Evolutionary conservation across 2,329 filamentous ascomycete species (phyloP).

Genomic region (Ophiostoma piceae): DNA sequence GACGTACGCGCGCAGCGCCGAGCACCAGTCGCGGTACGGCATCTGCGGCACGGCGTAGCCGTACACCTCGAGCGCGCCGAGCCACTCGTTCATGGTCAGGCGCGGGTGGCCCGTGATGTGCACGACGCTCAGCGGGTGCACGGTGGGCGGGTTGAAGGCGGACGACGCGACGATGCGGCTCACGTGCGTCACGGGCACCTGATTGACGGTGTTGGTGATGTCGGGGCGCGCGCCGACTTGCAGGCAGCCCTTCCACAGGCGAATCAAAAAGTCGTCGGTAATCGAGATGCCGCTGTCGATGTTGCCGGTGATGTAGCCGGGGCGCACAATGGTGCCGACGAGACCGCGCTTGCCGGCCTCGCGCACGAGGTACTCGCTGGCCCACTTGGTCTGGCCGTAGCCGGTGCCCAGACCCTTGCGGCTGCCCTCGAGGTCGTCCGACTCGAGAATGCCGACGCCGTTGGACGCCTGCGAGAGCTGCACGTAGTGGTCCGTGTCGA

Average conservation of each 20-base stretch:
- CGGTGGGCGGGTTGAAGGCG: conserved; percentile 46
- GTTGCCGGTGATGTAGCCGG: conserved; percentile 80
- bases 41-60: conserved; percentile 66
- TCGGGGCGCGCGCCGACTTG: conserved; percentile 68
- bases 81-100: conserved; percentile 70
- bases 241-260: conserved; percentile 80
- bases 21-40: conserved; percentile 60
- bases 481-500: conserved; percentile 79
- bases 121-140: conserved; percentile 50
- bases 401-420: conserved; percentile 73
- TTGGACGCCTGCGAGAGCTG: conserved; percentile 56
- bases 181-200: conserved; percentile 81
- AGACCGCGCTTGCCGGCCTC: conserved; percentile 76
- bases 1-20: conserved; percentile 47
- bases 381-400: conserved; percentile 92
- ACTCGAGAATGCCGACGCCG: conserved; percentile 62
- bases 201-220: conserved; percentile 83
- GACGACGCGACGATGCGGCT: conserved; percentile 72
- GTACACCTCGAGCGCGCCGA: conserved; percentile 64
- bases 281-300: conserved; percentile 63
- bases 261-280: conserved; percentile 85
- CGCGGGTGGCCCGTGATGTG: conserved; percentile 78
- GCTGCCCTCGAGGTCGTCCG: conserved; percentile 73
- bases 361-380: conserved; percentile 62
- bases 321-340: conserved; percentile 67